Base-by-base conservation (phyloP, 2,329 filamentous ascomycete species). In the Albifimbria verrucaria region DNA sequence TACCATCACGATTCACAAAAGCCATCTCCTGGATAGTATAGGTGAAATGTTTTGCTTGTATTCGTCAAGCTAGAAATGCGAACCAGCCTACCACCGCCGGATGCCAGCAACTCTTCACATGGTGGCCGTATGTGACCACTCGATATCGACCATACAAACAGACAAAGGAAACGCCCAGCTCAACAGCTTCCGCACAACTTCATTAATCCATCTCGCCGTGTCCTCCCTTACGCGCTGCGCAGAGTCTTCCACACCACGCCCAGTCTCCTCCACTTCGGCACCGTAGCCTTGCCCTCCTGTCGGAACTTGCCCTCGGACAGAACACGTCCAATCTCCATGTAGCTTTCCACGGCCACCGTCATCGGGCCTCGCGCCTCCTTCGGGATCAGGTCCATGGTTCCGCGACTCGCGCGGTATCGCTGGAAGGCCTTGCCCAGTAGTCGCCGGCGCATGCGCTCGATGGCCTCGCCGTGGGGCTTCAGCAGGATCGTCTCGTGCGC, bases 241-340 rank as follows among this genome's bases (percentile, higher is more conserved):
- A 86, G 67, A 7, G 81, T 78, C 59, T 69, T 76, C 81, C 82
- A 86, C 25, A 81, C 84, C 25, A 86, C 82, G 54, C 67, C 65
- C 23, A 86, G 61, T 55, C 85, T 74, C 61, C 74, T 69, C 45
- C 64, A 54, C 52, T 70, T 73, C 2, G 75, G 73, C 17, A 79
- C 74, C 9, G 73, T 78, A 3, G 75, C 74, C 48, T 64, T 67
- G 6, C 70, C 70, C 39, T 61, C 70, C 52, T 72, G 77, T 25
- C 65, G 59, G 54, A 74, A 76, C 0, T 55, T 54, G 0, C 52
- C 55, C 46, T 77, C 72, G 51, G 73, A 68, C 23, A 89, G 62
- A n/a, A 86, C 81, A 42, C 85, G 71, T 15, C 85, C 87, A 64
- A 90, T 90, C 65, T 89, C 86, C 81, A 90, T 87, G 62, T 90